Evolutionary conservation across 106 monocot species (phyloP), one percentile per base, ranked within the genome.

Genomic region (Allium fistulosum): DNA sequence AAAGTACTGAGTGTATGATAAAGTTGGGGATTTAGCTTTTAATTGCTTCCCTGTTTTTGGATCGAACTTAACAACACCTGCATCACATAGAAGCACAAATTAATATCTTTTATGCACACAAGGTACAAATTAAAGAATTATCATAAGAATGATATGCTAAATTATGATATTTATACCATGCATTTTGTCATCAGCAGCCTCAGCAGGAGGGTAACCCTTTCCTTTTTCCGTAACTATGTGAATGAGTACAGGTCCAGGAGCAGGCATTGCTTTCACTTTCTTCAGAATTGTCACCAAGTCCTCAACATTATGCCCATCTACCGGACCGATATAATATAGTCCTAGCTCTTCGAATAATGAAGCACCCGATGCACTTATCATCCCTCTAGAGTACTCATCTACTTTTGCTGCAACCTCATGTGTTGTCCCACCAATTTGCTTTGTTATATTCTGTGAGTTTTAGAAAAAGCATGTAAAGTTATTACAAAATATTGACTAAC

Each of bases 171-270:
- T 0, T 53, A 72, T 62, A 82, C 93, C 87, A 66, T 94, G 94
- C 84, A 85, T 85, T 62, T 79, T 85, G 65, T 94, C 94, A 0
- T 84, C 51, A 11, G 94, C 90, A 51, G 74, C 76, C 71, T 94
- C 94, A 0, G 94, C 94, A 58, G 82, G 85, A 46, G 90, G 84
- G 56, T 94, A 94, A 0, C 94, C 94, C 49, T 85, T 84, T 2
- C 90, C 94, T 62, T 94, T 91, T 67, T 94, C 94, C 0, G 94
- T 94, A 10, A 94, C 85, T 4, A 94, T 72, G 61, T 94, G 94
- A 76, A 94, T 75, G 15, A 94, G 76, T 13, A 94, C 94, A 5
- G 94, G 94, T 46, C 94, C 94, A 0, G 90, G 82, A 26, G 94
- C 84, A 11, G 84, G 84, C 87, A 83, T 82, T 2, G 73, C 48